Percentiles rank a stretch among this genome's conserved stretches.
These are phyloP conservation scores for Albizia julibrissin DNA, from an alignment of 306 rosid species.

Conservation along the genomic window DNA sequence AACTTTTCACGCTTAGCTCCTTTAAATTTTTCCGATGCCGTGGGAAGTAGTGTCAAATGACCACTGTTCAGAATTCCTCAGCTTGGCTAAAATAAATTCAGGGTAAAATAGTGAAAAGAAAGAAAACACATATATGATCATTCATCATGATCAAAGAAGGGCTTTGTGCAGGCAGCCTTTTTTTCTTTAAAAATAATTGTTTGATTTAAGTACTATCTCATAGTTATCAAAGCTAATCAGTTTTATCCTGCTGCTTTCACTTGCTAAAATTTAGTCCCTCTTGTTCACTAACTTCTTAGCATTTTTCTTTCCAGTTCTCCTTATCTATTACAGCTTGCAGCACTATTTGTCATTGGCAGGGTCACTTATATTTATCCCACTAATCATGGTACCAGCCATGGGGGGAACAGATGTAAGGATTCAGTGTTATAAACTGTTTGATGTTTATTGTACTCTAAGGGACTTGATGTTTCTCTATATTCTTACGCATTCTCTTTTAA, in stretches of 20 bases:
- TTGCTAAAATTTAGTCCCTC: conserved; percentile 7
- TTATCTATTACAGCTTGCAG: conserved; percentile 81
- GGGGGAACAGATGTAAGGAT: conserved; percentile 85
- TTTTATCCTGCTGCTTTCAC: conserved; percentile 29
- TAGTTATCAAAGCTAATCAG: conserved; percentile 4
- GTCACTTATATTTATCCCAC: conserved; percentile 79
- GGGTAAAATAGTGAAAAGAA: not conserved
- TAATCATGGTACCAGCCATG: conserved; percentile 78
- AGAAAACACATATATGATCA: not conserved
- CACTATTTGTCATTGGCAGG: conserved; percentile 92
- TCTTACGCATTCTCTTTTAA: conserved; percentile 24
- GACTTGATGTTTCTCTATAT: conserved; percentile 18
- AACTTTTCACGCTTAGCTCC: not conserved
- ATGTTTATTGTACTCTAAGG: conserved; percentile 21
- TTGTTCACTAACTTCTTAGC: conserved; percentile 29
- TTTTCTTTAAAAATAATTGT: not conserved
- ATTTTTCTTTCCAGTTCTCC: conserved; percentile 60
- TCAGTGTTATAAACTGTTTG: conserved; percentile 6
- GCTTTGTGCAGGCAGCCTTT: not conserved
- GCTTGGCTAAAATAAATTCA: not conserved
- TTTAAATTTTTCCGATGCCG: conserved; percentile 2
- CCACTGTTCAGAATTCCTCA: conserved; percentile 1
- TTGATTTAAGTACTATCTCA: conserved; percentile 4
- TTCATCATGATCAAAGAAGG: not conserved
- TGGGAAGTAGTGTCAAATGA: not conserved